Evolutionary conservation across 164 flowering plant species (phyloP).

Genomic region (Stephania yunnanensis): DNA sequence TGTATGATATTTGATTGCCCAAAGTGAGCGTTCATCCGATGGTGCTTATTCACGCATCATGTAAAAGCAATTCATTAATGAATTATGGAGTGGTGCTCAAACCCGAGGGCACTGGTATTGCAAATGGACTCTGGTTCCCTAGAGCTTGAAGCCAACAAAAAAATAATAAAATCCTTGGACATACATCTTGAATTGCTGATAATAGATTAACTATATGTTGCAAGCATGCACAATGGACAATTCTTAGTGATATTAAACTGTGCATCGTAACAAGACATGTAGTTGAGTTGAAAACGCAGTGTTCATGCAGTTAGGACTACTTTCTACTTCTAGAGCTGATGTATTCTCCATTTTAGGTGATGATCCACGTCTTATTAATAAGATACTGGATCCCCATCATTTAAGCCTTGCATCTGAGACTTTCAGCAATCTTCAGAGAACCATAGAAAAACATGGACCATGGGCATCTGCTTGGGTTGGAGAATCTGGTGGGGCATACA

Average conservation of each 20-base stretch:
- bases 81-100: neutral
- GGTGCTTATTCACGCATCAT: neutral
- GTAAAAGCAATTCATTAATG: neutral
- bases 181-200: neutral
- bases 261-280: too few species aligned
- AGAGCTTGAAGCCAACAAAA: neutral
- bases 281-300: neutral
- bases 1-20: neutral
- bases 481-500: slow-evolving; percentile 94
- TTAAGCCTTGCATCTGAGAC: slow-evolving; percentile 31
- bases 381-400: slow-evolving; percentile 51
- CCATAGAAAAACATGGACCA: slow-evolving; percentile 46
- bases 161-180: neutral
- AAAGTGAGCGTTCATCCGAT: neutral
- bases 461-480: slow-evolving; percentile 97
- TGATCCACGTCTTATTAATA: slow-evolving; percentile 52
- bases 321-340: neutral
- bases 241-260: too few species aligned
- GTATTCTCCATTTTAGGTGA: slow-evolving; percentile 33
- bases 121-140: neutral
- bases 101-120: neutral
- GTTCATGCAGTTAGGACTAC: neutral
- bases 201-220: neutral
- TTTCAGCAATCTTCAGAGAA: slow-evolving; percentile 31
- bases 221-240: neutral